Evolutionary conservation across 2,329 filamentous ascomycete species (phyloP).

Genomic region (Torrubiellomyces zombiae): DNA sequence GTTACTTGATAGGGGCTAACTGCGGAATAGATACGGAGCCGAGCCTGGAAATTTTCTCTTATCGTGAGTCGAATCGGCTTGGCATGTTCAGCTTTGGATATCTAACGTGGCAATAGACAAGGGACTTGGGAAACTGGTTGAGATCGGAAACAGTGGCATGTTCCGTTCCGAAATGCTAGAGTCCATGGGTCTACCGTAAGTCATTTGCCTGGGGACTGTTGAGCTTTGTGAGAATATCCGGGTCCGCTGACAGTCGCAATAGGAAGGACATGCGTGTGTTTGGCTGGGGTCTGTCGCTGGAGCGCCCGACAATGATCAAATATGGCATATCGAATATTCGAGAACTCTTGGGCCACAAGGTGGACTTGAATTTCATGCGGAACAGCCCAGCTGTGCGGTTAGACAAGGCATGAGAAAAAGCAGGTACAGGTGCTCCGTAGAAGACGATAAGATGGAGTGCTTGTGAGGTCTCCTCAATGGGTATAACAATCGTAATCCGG

Average conservation of each 20-base stretch:
- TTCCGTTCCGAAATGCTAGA: conserved; percentile 97
- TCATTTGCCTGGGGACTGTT: neutral
- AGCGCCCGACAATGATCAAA: conserved; percentile 97
- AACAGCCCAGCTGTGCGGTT: conserved; percentile 79
- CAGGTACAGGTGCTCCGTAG: no score
- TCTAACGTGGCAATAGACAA: conserved; percentile 41
- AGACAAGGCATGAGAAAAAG: conserved; percentile 70
- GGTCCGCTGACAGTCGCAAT: neutral
- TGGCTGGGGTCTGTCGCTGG: conserved; percentile 80
- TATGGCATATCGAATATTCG: conserved; percentile 80
- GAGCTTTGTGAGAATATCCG: neutral
- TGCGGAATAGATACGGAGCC: conserved; percentile 63
- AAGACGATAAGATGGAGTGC: no score
- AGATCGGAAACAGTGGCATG: conserved; percentile 98
- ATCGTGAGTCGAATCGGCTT: conserved; percentile 34
- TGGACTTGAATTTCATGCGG: conserved; percentile 85
- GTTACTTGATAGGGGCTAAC: conserved; percentile 45
- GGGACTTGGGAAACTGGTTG: conserved; percentile 77
- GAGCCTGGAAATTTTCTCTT: conserved; percentile 96
- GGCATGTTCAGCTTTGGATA: no score
- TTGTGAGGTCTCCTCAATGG: no score
- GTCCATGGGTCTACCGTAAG: conserved; percentile 66
- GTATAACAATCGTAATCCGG: no score
- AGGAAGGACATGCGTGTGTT: conserved; percentile 75
- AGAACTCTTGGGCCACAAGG: conserved; percentile 85